A percentile compares a stretch with the other conserved stretches of the same genome.
Conservation (phyloP, 768 basidiomycete species). For the Gymnopilus junonius region DNA sequence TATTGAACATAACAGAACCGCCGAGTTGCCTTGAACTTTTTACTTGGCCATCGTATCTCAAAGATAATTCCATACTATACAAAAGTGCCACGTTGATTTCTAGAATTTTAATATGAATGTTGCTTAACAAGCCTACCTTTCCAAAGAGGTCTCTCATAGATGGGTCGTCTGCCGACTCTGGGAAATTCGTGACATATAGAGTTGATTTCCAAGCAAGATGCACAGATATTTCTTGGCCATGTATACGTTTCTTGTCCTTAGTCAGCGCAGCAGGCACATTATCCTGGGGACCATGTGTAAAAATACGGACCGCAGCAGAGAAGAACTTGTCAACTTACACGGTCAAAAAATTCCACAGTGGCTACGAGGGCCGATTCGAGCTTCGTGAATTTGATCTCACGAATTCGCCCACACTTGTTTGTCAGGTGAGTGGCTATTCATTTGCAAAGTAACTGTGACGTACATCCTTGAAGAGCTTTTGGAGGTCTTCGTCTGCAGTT, state of each 20-base stretch:
- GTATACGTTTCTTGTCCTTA: slow-evolving; percentile 91
- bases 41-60: slow-evolving; percentile 97
- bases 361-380: slow-evolving; percentile 68
- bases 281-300: slow-evolving; percentile 48
- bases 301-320: background rate
- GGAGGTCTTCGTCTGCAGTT: slow-evolving; percentile 69
- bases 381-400: slow-evolving; percentile 81
- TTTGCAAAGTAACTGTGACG: slow-evolving; percentile 14
- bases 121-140: slow-evolving; percentile 52
- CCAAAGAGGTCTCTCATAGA: slow-evolving; percentile 78
- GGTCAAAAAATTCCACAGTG: slow-evolving; percentile 84
- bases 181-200: slow-evolving; percentile 95
- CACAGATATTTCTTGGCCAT: slow-evolving; percentile 77
- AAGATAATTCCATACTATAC: slow-evolving; percentile 86
- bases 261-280: slow-evolving; percentile 86
- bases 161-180: slow-evolving; percentile 80
- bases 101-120: background rate
- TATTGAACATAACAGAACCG: slow-evolving; percentile 96
- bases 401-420: slow-evolving; percentile 80
- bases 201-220: slow-evolving; percentile 94
- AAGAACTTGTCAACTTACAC: slow-evolving; percentile 44
- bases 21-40: slow-evolving; percentile 90
- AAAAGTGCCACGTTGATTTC: background rate
- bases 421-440: background rate
- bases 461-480: slow-evolving; percentile 84